Percentiles rank a stretch among this genome's conserved stretches.
phyloP scores from a whole-genome alignment of 257 asterid species.

The Nicotiana noctiflora region DNA sequence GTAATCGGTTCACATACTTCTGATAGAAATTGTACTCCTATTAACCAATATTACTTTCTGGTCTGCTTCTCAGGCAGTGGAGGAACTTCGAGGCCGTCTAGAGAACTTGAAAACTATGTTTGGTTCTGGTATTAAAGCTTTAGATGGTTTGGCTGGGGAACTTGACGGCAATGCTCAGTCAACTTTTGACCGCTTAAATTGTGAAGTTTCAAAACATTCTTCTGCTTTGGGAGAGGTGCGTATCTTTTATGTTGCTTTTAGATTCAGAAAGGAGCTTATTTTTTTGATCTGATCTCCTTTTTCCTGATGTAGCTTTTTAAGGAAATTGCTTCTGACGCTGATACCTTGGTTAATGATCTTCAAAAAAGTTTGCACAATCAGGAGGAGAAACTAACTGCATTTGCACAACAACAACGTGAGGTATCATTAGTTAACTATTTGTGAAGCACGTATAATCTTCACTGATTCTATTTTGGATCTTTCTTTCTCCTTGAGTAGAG shows the following conservation, averaged over 20 bases:
- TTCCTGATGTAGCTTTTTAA: slow-evolving; percentile 61
- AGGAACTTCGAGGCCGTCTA: slow-evolving; percentile 63
- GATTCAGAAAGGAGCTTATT: background rate
- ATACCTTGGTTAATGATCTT: slow-evolving; percentile 72
- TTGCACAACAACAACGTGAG: slow-evolving; percentile 76
- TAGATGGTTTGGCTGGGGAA: slow-evolving; percentile 75
- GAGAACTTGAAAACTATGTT: slow-evolving; percentile 68
- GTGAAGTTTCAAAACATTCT: slow-evolving; percentile 85
- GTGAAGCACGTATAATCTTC: background rate
- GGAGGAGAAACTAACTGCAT: slow-evolving; percentile 53
- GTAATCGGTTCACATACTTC: background rate
- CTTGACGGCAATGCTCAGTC: slow-evolving; percentile 65
- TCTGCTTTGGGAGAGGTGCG: slow-evolving; percentile 73
- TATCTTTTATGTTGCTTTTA: slow-evolving; percentile 11
- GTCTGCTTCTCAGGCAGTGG: slow-evolving; percentile 59
- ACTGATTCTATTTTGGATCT: background rate
- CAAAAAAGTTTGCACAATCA: slow-evolving; percentile 75
- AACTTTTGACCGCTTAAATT: slow-evolving; percentile 64
- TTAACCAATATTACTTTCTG: slow-evolving; percentile 9
- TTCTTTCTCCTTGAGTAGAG: background rate
- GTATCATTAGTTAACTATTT: slow-evolving; percentile 21
- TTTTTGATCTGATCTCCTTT: slow-evolving; percentile 3
- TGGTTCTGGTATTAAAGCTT: slow-evolving; percentile 74
- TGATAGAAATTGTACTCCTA: background rate
- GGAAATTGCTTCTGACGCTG: slow-evolving; percentile 80